phyloP scores from a whole-genome alignment of 192 early-diverging fungal genomes.

The Gonapodya sp. region DNA sequence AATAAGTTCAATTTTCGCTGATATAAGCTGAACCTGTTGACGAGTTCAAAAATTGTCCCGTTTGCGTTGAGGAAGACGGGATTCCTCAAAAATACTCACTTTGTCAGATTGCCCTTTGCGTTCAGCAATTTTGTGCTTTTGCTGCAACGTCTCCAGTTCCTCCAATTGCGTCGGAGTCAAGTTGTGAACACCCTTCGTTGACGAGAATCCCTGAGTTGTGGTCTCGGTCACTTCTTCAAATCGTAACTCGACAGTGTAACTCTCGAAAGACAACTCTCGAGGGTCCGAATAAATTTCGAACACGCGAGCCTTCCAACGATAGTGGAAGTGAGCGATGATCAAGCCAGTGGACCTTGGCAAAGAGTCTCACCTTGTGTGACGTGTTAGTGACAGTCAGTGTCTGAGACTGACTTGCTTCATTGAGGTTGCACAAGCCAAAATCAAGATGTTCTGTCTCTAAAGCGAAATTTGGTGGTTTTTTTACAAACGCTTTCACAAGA shows the following conservation, averaged over 20 bases:
- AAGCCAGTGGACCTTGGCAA: slow-evolving; percentile 26
- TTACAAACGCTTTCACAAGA: slow-evolving; percentile 81
- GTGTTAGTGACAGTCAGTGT: not conserved
- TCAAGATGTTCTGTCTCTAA: slow-evolving; percentile 62
- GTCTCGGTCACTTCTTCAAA: slow-evolving; percentile 55
- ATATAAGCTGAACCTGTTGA: not conserved
- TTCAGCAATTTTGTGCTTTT: slow-evolving; percentile 92
- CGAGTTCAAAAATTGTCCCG: not conserved
- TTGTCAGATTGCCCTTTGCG: slow-evolving; percentile 84
- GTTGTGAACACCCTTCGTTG: not conserved
- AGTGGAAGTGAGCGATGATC: slow-evolving; percentile 69
- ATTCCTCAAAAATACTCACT: slow-evolving; percentile 64
- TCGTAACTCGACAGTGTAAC: slow-evolving; percentile 42
- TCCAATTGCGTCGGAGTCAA: slow-evolving; percentile 62
- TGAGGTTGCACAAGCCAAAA: slow-evolving; percentile 61
- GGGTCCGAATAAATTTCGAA: slow-evolving; percentile 71
- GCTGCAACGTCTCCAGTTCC: slow-evolving; percentile 93
- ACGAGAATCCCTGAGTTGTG: not conserved
- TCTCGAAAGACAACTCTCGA: slow-evolving; percentile 51
- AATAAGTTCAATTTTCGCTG: slow-evolving; percentile 7
- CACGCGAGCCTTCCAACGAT: slow-evolving; percentile 63
- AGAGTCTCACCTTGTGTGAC: not conserved
- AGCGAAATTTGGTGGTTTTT: slow-evolving; percentile 77
- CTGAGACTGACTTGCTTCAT: slow-evolving; percentile 29
- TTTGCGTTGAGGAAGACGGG: no score